phyloP scores from a whole-genome alignment of 345 rosid genomes.

The Brassica incana region DNA sequence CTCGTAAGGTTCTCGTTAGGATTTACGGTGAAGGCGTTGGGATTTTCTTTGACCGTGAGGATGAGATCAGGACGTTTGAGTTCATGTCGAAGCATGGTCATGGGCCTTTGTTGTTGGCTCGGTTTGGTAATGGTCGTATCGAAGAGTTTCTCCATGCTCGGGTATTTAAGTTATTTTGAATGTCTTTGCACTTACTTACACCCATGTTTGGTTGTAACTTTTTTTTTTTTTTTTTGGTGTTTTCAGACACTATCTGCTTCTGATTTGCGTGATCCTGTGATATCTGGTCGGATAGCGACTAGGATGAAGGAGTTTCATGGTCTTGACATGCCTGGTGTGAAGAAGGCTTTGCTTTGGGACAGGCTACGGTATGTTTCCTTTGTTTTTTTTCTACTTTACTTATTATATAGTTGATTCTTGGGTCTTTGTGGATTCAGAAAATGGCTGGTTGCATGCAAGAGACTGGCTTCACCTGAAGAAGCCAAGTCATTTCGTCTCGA shows the following conservation, averaged over 20 bases:
- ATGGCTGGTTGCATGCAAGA: slow-evolving; percentile 68
- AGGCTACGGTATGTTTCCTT: slow-evolving; percentile 60
- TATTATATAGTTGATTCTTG: neutral
- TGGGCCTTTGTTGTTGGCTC: slow-evolving; percentile 82
- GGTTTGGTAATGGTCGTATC: slow-evolving; percentile 76
- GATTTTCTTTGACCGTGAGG: slow-evolving; percentile 70
- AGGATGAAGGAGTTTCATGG: slow-evolving; percentile 83
- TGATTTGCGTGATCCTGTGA: slow-evolving; percentile 74
- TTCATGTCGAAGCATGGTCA: slow-evolving; percentile 82
- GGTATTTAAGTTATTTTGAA: slow-evolving; percentile 44
- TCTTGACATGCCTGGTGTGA: slow-evolving; percentile 76
- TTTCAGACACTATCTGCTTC: slow-evolving; percentile 77
- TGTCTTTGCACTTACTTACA: neutral
- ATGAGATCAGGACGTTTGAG: slow-evolving; percentile 86
- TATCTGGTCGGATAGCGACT: slow-evolving; percentile 71
- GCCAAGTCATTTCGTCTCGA: slow-evolving; percentile 63
- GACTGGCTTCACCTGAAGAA: slow-evolving; percentile 61
- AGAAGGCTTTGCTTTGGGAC: slow-evolving; percentile 64
- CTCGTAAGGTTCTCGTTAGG: slow-evolving; percentile 65
- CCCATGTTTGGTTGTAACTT: neutral
- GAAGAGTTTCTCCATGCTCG: slow-evolving; percentile 91
- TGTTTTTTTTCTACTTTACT: neutral
- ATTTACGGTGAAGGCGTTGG: slow-evolving; percentile 94
- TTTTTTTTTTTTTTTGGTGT: no score
- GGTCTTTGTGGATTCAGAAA: slow-evolving; percentile 43